Evolutionary conservation across 1,284 basidiomycete species (phyloP).

Genomic region (Ceratobasidium sp.): DNA sequence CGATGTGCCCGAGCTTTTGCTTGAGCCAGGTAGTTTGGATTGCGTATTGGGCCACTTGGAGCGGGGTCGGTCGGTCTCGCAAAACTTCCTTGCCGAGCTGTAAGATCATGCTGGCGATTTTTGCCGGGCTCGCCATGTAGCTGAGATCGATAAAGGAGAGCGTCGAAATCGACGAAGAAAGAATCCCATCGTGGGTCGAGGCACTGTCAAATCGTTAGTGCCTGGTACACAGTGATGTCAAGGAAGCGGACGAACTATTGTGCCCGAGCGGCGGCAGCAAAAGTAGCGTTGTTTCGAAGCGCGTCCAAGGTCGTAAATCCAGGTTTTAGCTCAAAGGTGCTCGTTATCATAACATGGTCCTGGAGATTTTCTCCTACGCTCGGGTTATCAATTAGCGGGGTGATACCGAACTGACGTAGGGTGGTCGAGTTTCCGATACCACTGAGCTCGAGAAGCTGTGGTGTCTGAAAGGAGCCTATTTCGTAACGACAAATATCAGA

Average conservation of each 20-base stretch:
- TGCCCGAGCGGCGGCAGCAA: slow-evolving; percentile 25
- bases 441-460: slow-evolving; percentile 58
- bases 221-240: no score
- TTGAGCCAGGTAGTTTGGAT: slow-evolving; percentile 17
- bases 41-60: slow-evolving; percentile 1
- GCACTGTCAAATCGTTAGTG: background rate
- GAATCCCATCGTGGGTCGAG: slow-evolving; percentile 35
- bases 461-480: slow-evolving; percentile 51
- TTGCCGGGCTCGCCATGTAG: background rate
- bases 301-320: slow-evolving; percentile 37
- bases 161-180: slow-evolving; percentile 17
- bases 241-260: slow-evolving; percentile 29
- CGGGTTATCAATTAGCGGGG: slow-evolving; percentile 50
- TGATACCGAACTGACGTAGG: slow-evolving; percentile 51
- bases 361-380: slow-evolving; percentile 56
- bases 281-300: slow-evolving; percentile 35
- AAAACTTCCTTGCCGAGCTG: background rate
- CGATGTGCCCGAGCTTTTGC: slow-evolving; percentile 43
- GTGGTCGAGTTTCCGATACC: slow-evolving; percentile 56
- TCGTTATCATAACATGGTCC: slow-evolving; percentile 46
- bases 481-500: background rate
- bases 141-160: slow-evolving; percentile 28
- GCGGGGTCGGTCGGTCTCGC: background rate
- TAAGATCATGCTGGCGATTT: background rate
- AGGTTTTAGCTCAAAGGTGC: slow-evolving; percentile 37